Conservation (phyloP, 225 moss, liverwort and hornwort species). For the Pseudoscleropodium purum region DNA sequence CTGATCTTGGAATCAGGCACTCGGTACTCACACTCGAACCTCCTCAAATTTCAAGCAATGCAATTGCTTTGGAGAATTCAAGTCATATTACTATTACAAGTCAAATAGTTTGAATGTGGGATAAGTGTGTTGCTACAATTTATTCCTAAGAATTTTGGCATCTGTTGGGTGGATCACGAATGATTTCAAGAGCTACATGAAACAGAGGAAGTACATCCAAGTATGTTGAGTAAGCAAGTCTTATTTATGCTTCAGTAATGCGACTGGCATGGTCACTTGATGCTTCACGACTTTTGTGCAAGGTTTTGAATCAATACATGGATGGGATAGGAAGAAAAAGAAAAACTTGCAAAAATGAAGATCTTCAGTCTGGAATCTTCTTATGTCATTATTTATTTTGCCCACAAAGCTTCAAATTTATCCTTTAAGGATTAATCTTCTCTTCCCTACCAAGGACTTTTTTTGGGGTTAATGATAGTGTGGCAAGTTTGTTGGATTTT, state of each 20-base stretch:
- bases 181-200: neutral
- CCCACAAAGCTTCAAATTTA: neutral
- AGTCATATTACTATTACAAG: neutral
- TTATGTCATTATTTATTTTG: neutral
- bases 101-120: neutral
- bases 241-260: neutral
- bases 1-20: neutral
- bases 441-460: too few species aligned
- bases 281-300: neutral
- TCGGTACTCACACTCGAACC: neutral
- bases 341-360: neutral
- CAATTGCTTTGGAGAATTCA: neutral
- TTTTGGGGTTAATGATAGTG: neutral
- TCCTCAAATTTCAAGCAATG: neutral
- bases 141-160: neutral
- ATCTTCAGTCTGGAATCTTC: neutral
- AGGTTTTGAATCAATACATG: neutral
- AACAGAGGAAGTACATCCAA: neutral
- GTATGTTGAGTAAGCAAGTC: neutral
- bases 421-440: too few species aligned
- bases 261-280: neutral
- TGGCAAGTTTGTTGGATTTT: neutral
- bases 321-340: neutral
- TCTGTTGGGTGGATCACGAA: accelerated
- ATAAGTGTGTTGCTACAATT: neutral